A percentile compares a stretch with the other conserved stretches of the same genome.
phyloP scores from a whole-genome alignment of 2,329 filamentous ascomycete species.

The Grosmannia clavigera region DNA sequence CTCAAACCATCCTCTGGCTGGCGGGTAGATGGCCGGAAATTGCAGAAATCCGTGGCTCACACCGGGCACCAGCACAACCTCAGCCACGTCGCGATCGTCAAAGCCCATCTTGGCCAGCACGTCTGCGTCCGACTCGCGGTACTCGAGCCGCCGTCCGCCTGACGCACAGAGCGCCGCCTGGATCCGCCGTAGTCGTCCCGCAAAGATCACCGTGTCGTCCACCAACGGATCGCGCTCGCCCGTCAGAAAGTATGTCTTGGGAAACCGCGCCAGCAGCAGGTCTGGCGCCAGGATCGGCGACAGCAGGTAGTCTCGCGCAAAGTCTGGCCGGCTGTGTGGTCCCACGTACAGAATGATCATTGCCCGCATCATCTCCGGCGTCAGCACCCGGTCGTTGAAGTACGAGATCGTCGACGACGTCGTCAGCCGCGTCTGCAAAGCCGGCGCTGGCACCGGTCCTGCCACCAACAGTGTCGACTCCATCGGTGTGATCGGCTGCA shows the following conservation, averaged over 20 bases:
- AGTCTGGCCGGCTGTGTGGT: conserved; percentile 84
- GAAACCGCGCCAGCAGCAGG: conserved; percentile 69
- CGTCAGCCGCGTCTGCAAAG: conserved; percentile 70
- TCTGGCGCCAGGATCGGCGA: conserved; percentile 86
- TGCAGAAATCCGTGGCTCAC: conserved; percentile 91
- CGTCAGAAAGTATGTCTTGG: conserved; percentile 87
- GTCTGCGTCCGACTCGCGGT: conserved; percentile 28
- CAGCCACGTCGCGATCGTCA: conserved; percentile 57
- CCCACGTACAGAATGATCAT: conserved; percentile 99
- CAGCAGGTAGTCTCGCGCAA: conserved; percentile 79
- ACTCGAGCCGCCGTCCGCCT: conserved; percentile 41
- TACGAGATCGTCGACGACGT: conserved; percentile 98
- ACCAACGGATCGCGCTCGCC: conserved; percentile 92
- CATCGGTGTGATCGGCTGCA: background rate
- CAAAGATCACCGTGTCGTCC: conserved; percentile 94
- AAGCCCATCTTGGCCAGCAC: conserved; percentile 40
- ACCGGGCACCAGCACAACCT: conserved; percentile 75
- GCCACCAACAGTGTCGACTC: background rate
- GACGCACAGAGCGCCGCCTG: conserved; percentile 43
- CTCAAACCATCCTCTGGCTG: conserved; percentile 79
- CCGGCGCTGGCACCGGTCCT: conserved; percentile 27
- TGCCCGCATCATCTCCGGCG: conserved; percentile 95
- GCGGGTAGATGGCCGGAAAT: conserved; percentile 77
- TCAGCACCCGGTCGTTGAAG: conserved; percentile 88
- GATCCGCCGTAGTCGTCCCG: conserved; percentile 72